These are phyloP conservation scores for Symbiodinium natans DNA, from an alignment of 73 alveolate genomes.

Conservation along the genomic window DNA sequence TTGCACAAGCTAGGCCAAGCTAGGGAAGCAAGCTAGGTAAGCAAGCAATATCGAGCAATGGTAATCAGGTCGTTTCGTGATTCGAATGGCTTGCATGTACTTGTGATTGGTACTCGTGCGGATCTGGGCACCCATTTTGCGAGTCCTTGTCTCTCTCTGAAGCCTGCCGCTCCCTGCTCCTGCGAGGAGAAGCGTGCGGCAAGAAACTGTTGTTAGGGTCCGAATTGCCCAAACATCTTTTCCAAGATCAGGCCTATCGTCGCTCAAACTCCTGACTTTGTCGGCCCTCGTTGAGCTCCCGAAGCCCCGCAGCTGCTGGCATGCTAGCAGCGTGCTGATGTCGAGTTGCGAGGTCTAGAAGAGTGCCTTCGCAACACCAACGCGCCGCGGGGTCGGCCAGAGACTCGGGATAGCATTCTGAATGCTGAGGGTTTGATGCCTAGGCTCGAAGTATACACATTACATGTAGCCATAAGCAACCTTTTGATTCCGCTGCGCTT, in stretches of 20 bases:
- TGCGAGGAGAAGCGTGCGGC: background rate
- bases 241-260: background rate
- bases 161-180: background rate
- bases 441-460: no score
- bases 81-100: background rate
- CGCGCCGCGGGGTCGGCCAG: slow-evolving; percentile 16
- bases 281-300: background rate
- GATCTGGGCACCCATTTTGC: background rate
- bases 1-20: background rate
- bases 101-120: background rate
- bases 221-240: background rate
- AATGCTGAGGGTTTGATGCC: background rate
- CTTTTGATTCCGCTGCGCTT: no score
- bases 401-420: background rate
- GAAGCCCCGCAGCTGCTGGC: no score
- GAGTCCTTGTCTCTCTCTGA: background rate
- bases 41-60: no score
- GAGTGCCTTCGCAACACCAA: background rate
- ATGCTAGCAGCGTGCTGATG: background rate
- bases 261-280: background rate
- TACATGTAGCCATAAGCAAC: no score
- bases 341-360: background rate
- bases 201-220: background rate
- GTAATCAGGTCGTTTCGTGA: background rate
- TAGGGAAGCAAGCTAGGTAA: no score